phyloP scores from a whole-genome alignment of 2,329 filamentous ascomycete species.

The Malbranchea cinnamomea region DNA sequence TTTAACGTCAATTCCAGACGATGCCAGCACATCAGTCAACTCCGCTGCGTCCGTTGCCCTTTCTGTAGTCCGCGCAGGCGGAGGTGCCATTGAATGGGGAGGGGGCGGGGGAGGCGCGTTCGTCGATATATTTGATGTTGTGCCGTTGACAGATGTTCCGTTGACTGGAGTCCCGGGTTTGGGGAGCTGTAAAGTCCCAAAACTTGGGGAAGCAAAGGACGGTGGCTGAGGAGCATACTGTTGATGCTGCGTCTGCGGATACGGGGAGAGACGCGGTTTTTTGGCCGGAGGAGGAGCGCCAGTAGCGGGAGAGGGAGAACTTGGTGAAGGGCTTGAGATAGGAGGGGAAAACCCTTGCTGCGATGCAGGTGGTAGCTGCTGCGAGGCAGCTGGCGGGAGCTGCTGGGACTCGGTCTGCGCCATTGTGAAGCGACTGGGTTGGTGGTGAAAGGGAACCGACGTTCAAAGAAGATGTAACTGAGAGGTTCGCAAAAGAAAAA shows the following conservation, averaged over 20 bases:
- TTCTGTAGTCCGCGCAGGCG: constrained; percentile 43
- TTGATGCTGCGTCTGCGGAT: constrained; percentile 47
- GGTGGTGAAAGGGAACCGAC: neutral
- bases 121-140: constrained; percentile 33
- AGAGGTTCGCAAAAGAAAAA: too few species aligned
- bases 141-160: constrained; percentile 34
- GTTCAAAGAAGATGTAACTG: too few species aligned
- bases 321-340: constrained; percentile 47
- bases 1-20: constrained; percentile 72
- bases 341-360: constrained; percentile 49
- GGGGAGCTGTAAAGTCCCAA: constrained; percentile 32
- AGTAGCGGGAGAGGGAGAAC: constrained; percentile 35
- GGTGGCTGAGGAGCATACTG: constrained; percentile 24
- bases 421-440: constrained; percentile 28
- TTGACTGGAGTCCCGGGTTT: constrained; percentile 15
- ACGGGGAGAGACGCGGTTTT: constrained; percentile 55
- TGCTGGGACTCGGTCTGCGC: constrained; percentile 45
- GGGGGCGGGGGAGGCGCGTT: constrained; percentile 20
- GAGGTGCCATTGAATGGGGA: constrained; percentile 43
- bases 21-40: constrained; percentile 67
- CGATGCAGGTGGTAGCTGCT: constrained; percentile 34
- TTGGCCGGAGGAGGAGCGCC: constrained; percentile 49
- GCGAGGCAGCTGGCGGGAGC: constrained; percentile 33
- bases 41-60: constrained; percentile 47
- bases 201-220: constrained; percentile 47